These are phyloP conservation scores for Lasiosphaeria hispida DNA, from an alignment of 495 filamentous ascomycete species.

Conservation along the genomic window DNA sequence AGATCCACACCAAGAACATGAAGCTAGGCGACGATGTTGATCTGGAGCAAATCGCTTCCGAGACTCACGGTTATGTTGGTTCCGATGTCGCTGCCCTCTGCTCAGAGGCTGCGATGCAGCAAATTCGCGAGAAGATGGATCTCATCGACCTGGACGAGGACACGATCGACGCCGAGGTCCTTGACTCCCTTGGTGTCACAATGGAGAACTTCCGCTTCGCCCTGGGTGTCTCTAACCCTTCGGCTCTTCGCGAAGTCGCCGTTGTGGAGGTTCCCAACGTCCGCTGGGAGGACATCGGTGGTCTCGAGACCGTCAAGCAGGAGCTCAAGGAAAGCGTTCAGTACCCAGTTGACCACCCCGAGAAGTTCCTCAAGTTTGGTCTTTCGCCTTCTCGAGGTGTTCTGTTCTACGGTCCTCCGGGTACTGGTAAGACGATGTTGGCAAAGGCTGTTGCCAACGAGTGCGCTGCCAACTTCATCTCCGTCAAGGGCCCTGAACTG, in stretches of 20 bases:
- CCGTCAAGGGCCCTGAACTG: slow-evolving; percentile 95
- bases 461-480: slow-evolving; percentile 99
- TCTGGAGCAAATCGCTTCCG: slow-evolving; percentile 91
- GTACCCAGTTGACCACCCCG: slow-evolving; percentile 98
- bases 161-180: slow-evolving; percentile 96
- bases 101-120: slow-evolving; percentile 99
- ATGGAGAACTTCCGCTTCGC: slow-evolving; percentile 99
- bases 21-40: slow-evolving; percentile 97
- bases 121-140: slow-evolving; percentile 99
- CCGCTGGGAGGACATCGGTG: slow-evolving; percentile 99
- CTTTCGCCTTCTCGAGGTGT: slow-evolving; percentile 97
- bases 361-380: slow-evolving; percentile 99
- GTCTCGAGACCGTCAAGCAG: slow-evolving; percentile 96
- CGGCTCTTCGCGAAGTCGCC: slow-evolving; percentile 96
- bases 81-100: slow-evolving; percentile 98
- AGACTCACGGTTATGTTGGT: slow-evolving; percentile 98
- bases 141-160: slow-evolving; percentile 98
- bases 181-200: slow-evolving; percentile 96
- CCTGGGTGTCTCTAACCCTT: slow-evolving; percentile 96
- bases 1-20: slow-evolving; percentile 99
- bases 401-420: slow-evolving; percentile 95
- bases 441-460: slow-evolving; percentile 99
- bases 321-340: slow-evolving; percentile 99
- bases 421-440: slow-evolving; percentile 99
- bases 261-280: slow-evolving; percentile 99